Evolutionary conservation across 176 grass and related monocot genomes (phyloP).

Genomic region (Juncus inflexus): DNA sequence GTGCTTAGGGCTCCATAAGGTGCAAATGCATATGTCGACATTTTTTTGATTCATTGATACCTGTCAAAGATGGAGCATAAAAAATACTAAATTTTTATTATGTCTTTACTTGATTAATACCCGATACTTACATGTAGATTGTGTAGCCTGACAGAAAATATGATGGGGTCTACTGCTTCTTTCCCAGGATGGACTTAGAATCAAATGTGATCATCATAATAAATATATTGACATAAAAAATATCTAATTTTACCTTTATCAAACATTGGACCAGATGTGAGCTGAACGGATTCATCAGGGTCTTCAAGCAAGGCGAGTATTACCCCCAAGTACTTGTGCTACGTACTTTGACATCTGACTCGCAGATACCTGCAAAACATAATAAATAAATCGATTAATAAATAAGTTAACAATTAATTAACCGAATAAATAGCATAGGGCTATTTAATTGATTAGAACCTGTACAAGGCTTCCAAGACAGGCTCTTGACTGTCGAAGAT

Average conservation of each 20-base stretch:
- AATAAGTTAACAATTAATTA: slow-evolving; percentile 10
- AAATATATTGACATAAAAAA: no score
- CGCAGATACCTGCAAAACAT: slow-evolving; percentile 71
- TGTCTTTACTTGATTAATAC: neutral
- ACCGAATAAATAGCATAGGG: neutral
- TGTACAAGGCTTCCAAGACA: slow-evolving; percentile 85
- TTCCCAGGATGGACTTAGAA: slow-evolving; percentile 69
- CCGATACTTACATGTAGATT: slow-evolving; percentile 66
- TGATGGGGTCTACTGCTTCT: slow-evolving; percentile 73
- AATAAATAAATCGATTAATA: slow-evolving; percentile 20
- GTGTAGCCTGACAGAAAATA: slow-evolving; percentile 73
- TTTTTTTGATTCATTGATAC: slow-evolving; percentile 85
- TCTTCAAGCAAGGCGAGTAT: slow-evolving; percentile 97
- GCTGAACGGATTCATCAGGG: slow-evolving; percentile 76
- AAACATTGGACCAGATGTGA: slow-evolving; percentile 89
- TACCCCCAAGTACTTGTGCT: slow-evolving; percentile 66
- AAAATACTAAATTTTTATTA: neutral
- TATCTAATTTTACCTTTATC: slow-evolving; percentile 35
- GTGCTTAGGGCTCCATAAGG: slow-evolving; percentile 86
- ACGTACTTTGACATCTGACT: slow-evolving; percentile 76
- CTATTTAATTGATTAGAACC: slow-evolving; percentile 23
- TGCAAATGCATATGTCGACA: slow-evolving; percentile 95
- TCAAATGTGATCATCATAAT: neutral
- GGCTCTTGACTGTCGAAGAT: slow-evolving; percentile 75
- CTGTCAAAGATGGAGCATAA: slow-evolving; percentile 30